Conservation (phyloP, 2,329 filamentous ascomycete genomes). For the Fusarium annulatum region DNA sequence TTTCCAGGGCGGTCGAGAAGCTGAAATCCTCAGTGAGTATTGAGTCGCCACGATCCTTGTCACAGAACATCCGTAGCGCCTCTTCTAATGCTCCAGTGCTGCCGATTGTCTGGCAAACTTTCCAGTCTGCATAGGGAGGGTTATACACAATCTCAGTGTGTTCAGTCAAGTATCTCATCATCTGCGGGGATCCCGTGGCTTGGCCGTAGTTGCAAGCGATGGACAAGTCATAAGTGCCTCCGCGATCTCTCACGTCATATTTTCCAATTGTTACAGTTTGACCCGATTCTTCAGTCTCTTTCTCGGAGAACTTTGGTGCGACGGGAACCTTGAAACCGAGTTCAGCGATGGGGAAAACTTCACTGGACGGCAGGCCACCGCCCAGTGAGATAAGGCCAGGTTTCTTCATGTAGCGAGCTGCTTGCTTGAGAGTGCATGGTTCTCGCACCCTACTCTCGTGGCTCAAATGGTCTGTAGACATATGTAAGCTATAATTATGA, state of each 20-base stretch:
- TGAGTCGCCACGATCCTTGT: conserved; percentile 75
- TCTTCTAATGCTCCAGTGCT: conserved; percentile 90
- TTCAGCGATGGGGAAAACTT: conserved; percentile 92
- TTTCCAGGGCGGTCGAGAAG: conserved; percentile 78
- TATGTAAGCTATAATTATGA: conserved; percentile 15
- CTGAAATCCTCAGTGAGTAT: conserved; percentile 92
- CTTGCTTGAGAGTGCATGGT: conserved; percentile 82
- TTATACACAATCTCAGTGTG: conserved; percentile 92
- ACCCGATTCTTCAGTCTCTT: conserved; percentile 70
- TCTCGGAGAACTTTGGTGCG: conserved; percentile 76
- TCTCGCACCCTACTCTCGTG: conserved; percentile 69
- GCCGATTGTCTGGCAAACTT: conserved; percentile 83
- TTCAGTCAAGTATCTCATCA: conserved; percentile 91
- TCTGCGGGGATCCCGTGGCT: conserved; percentile 83
- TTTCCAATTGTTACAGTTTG: conserved; percentile 77
- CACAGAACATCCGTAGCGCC: conserved; percentile 82
- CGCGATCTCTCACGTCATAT: conserved; percentile 77
- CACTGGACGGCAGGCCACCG: conserved; percentile 86
- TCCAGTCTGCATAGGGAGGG: conserved; percentile 92
- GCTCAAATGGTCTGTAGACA: conserved; percentile 64
- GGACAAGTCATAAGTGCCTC: conserved; percentile 74
- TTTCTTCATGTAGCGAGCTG: conserved; percentile 80
- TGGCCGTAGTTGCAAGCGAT: conserved; percentile 95
- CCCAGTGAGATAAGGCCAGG: conserved; percentile 92
- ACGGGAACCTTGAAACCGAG: conserved; percentile 79